phyloP scores from a whole-genome alignment of 2,329 filamentous ascomycete species.

The Colletotrichum caudatum region DNA sequence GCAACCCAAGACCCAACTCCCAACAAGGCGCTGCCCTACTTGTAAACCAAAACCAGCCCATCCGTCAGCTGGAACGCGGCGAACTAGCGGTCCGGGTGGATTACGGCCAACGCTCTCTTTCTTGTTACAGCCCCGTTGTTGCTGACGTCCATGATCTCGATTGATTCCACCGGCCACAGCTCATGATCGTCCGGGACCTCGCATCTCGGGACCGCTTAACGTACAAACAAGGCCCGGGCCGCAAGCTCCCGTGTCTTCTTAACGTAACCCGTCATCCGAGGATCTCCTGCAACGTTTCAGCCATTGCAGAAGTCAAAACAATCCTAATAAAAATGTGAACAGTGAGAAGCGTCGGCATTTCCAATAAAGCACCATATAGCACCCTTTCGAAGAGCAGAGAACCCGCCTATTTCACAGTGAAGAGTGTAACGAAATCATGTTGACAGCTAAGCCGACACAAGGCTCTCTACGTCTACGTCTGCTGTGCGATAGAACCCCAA shows the following conservation, averaged over 20 bases:
- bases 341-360: not conserved
- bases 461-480: constrained; percentile 54
- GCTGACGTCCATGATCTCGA: constrained; percentile 31
- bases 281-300: not conserved
- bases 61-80: not conserved
- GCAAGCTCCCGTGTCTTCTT: constrained; percentile 17
- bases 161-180: constrained; percentile 9
- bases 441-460: constrained; percentile 47
- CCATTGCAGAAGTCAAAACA: constrained; percentile 3
- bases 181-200: constrained; percentile 25
- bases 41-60: not conserved
- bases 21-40: too few species aligned
- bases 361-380: too few species aligned
- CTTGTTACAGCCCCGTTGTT: constrained; percentile 27
- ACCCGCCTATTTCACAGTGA: constrained; percentile 45
- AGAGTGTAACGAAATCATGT: not conserved
- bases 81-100: not conserved
- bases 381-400: too few species aligned
- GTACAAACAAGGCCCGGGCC: constrained; percentile 23
- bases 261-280: constrained; percentile 11
- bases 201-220: constrained; percentile 14
- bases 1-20: too few species aligned
- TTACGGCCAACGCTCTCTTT: constrained; percentile 2
- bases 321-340: not conserved
- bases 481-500: constrained; percentile 62